A percentile compares a stretch with the other conserved stretches of the same genome.
These are phyloP conservation scores for Canavalia gladiata DNA, from an alignment of 306 rosid genomes.

Conservation along the genomic window DNA sequence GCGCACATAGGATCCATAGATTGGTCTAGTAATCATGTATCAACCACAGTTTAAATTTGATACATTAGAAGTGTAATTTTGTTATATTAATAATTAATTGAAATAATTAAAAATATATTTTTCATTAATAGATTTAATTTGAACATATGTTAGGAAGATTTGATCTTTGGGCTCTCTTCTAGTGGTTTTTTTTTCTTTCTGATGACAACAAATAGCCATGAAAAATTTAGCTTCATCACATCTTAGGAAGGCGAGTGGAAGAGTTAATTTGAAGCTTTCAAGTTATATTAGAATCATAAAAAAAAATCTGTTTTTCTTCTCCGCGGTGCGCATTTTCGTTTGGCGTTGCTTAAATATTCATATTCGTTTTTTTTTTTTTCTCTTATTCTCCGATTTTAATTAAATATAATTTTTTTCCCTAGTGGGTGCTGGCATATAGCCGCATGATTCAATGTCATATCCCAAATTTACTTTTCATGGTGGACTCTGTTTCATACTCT, in stretches of 20 bases:
- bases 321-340: background rate
- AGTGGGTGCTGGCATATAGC: conserved; percentile 44
- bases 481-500: conserved; percentile 12
- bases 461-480: conserved; percentile 23
- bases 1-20: background rate
- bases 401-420: background rate
- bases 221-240: background rate
- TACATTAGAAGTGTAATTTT: no score
- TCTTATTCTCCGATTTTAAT: conserved; percentile 5
- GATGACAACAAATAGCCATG: background rate
- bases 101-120: no score
- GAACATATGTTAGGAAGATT: background rate
- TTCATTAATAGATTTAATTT: background rate
- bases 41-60: background rate
- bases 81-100: no score
- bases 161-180: background rate
- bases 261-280: background rate
- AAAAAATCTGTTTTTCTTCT: background rate
- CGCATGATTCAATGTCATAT: conserved; percentile 32
- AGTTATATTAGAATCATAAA: background rate
- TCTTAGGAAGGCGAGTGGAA: background rate
- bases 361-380: background rate
- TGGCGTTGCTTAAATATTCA: background rate
- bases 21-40: conserved; percentile 14
- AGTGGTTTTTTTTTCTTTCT: background rate